phyloP scores from a whole-genome alignment of 495 filamentous ascomycete genomes.

The Antarctomyces pellizariae region DNA sequence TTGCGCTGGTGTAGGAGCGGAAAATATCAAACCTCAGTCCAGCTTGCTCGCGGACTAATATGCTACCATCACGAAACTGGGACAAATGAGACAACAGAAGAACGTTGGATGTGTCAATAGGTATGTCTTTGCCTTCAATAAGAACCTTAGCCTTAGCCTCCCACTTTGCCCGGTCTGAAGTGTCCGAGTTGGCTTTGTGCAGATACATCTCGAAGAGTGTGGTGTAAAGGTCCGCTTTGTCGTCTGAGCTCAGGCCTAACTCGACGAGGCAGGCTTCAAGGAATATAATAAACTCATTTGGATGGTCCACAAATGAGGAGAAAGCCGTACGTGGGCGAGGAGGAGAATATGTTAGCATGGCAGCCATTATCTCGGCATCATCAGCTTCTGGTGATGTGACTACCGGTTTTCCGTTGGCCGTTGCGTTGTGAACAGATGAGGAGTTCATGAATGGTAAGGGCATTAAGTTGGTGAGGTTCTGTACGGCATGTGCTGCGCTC shows the following conservation, averaged over 20 bases:
- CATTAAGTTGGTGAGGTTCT: constrained; percentile 61
- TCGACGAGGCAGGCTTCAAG: constrained; percentile 61
- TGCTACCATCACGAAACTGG: constrained; percentile 73
- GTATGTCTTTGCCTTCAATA: constrained; percentile 54
- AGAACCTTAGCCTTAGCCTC: constrained; percentile 68
- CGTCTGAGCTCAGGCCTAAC: constrained; percentile 35
- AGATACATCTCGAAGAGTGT: constrained; percentile 97
- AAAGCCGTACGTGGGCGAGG: constrained; percentile 82
- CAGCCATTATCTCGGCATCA: constrained; percentile 12
- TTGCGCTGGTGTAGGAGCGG: constrained; percentile 81
- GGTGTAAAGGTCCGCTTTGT: constrained; percentile 74
- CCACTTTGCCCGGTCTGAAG: constrained; percentile 55
- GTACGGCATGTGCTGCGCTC: constrained; percentile 44
- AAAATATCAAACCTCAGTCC: constrained; percentile 89
- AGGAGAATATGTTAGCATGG: constrained; percentile 35
- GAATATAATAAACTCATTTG: constrained; percentile 73
- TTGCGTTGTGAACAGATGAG: constrained; percentile 18
- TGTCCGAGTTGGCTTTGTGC: constrained; percentile 50
- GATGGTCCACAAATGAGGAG: constrained; percentile 87
- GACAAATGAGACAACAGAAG: constrained; percentile 81
- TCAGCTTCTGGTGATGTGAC: constrained; percentile 14
- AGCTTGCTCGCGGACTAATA: constrained; percentile 79
- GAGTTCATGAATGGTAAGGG: constrained; percentile 68
- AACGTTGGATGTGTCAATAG: constrained; percentile 86
- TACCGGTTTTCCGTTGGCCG: constrained; percentile 15